These are phyloP conservation scores for Annulohypoxylon truncatum DNA, from an alignment of 2,329 filamentous ascomycete species.

Conservation along the genomic window DNA sequence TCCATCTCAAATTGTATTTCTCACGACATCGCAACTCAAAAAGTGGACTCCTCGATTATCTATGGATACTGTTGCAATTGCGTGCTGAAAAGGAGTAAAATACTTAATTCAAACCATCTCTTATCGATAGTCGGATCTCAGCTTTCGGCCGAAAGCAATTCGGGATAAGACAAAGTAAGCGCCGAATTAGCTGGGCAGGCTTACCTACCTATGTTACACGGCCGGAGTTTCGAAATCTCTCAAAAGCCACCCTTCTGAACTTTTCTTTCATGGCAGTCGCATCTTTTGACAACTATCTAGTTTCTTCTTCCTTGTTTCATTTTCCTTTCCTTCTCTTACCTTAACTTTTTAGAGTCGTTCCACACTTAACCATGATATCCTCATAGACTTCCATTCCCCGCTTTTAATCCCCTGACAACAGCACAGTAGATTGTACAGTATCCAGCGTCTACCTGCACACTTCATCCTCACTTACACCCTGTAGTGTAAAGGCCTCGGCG, in stretches of 20 bases:
- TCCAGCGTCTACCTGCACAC: background rate
- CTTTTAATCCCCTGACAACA: background rate
- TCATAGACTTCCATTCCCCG: slow-evolving; percentile 5
- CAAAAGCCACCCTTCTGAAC: background rate
- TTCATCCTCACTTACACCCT: background rate
- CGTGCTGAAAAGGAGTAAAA: no score
- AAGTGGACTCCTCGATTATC: no score
- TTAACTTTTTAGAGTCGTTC: background rate
- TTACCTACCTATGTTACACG: slow-evolving; percentile 7
- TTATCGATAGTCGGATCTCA: slow-evolving; percentile 23
- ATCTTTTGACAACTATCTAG: background rate
- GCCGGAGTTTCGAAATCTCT: slow-evolving; percentile 17
- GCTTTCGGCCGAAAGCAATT: slow-evolving; percentile 13
- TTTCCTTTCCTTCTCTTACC: background rate
- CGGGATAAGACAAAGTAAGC: background rate
- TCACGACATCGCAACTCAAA: no score
- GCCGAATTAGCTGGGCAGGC: slow-evolving; percentile 1
- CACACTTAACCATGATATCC: slow-evolving; percentile 10
- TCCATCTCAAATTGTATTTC: no score
- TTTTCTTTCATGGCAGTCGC: background rate
- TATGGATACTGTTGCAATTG: no score
- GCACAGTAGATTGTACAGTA: slow-evolving; percentile 3
- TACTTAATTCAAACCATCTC: background rate
- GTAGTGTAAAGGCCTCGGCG: background rate
- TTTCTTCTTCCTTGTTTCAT: background rate